A percentile compares a stretch with the other conserved stretches of the same genome.
Evolutionary conservation across 2,329 filamentous ascomycete species (phyloP).

Genomic region (Hymenoscyphus albidus): DNA sequence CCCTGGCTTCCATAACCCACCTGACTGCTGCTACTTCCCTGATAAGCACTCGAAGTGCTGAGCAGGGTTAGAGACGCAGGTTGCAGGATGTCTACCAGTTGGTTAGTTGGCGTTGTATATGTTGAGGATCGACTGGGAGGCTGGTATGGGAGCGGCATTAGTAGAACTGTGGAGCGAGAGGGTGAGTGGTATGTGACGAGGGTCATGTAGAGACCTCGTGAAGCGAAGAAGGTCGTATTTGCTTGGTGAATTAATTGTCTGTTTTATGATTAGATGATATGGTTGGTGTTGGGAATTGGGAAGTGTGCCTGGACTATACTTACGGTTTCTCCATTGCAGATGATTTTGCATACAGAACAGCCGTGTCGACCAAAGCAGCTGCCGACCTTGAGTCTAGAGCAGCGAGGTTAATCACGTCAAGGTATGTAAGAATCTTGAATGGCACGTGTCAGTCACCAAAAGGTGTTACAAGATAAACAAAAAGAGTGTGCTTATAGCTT

Average conservation of each 20-base stretch:
- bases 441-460: neutral
- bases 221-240: neutral
- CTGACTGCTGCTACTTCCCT: neutral
- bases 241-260: neutral
- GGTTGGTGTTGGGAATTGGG: neutral
- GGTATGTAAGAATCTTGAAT: conserved; percentile 1
- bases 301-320: neutral
- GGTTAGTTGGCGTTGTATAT: neutral
- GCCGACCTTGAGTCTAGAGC: neutral
- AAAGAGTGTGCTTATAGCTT: neutral
- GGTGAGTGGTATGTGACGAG: neutral
- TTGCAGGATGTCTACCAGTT: neutral
- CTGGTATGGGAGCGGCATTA: neutral
- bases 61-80: neutral
- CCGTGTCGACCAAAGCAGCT: neutral
- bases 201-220: neutral
- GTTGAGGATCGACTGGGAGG: neutral
- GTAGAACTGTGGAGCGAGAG: conserved; percentile 1
- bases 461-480: neutral
- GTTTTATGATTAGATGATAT: neutral
- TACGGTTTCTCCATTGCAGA: neutral
- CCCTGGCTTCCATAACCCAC: neutral
- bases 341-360: neutral
- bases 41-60: neutral
- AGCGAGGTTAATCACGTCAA: conserved; percentile 4